Evolutionary conservation across 306 rosid genomes (phyloP).

Genomic region (Citrullus amarus): DNA sequence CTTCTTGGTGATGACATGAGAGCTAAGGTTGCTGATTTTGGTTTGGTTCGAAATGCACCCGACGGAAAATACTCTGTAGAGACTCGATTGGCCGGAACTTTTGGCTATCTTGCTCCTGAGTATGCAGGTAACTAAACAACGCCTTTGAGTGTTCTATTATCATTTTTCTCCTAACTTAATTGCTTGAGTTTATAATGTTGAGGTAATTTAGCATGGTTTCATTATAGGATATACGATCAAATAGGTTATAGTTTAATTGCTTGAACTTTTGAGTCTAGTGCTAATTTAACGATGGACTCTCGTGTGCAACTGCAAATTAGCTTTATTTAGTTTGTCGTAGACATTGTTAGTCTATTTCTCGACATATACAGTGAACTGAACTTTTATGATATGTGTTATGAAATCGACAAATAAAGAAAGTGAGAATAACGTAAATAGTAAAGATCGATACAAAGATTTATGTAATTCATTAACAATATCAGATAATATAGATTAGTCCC

Average conservation of each 20-base stretch:
- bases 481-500: too few relatives aligned
- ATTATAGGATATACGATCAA: neutral
- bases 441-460: too few relatives aligned
- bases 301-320: too few relatives aligned
- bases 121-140: conserved; percentile 58
- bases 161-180: neutral
- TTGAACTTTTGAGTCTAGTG: neutral
- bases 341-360: neutral
- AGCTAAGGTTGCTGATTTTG: conserved; percentile 91
- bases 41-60: conserved; percentile 68
- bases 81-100: conserved; percentile 88
- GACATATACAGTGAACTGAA: neutral
- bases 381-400: neutral
- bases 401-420: too few relatives aligned
- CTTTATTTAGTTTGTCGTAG: neutral
- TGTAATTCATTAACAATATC: too few relatives aligned
- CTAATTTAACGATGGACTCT: neutral
- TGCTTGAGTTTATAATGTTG: neutral
- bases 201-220: neutral
- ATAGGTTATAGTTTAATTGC: neutral
- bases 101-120: conserved; percentile 96
- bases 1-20: conserved; percentile 79
- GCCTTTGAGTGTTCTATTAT: neutral
- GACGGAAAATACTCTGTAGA: conserved; percentile 80
- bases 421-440: too few relatives aligned